These are phyloP conservation scores for Epichloe gansuensis DNA, from an alignment of 2,329 filamentous ascomycete species.

Conservation along the genomic window DNA sequence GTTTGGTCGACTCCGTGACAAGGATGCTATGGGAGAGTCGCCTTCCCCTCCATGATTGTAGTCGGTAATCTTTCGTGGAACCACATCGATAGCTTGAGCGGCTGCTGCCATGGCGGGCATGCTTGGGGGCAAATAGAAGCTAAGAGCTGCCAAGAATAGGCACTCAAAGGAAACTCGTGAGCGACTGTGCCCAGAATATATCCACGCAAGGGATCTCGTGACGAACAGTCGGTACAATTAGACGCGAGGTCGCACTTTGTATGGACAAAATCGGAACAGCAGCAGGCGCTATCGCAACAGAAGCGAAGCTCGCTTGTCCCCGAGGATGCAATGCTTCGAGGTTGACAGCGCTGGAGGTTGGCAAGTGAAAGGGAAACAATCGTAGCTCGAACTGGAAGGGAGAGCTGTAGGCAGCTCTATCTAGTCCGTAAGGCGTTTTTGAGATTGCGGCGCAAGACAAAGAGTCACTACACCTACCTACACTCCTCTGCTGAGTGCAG, in stretches of 20 bases:
- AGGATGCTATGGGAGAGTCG: constrained; percentile 10
- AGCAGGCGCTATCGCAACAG: neutral
- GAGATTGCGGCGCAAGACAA: neutral
- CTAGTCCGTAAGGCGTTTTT: neutral
- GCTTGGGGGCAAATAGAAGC: neutral
- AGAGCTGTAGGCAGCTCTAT: neutral
- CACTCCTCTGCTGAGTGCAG: neutral
- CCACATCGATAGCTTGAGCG: constrained; percentile 11
- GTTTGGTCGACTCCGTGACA: constrained; percentile 17
- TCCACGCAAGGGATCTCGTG: neutral
- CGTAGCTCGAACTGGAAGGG: neutral
- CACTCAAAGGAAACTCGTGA: neutral
- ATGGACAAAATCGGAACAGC: neutral
- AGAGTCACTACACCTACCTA: neutral
- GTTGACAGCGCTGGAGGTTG: neutral
- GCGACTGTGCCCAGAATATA: neutral
- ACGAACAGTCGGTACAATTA: neutral
- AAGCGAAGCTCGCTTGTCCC: neutral
- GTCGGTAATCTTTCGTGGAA: neutral
- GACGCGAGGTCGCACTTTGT: neutral
- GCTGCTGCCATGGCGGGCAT: constrained; percentile 8
- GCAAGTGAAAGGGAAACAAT: neutral
- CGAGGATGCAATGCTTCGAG: neutral
- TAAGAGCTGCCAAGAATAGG: neutral
- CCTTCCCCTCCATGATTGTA: constrained; percentile 4